Conservation (phyloP, 495 filamentous ascomycete genomes). For the Aspergillus carlsbadensis region DNA sequence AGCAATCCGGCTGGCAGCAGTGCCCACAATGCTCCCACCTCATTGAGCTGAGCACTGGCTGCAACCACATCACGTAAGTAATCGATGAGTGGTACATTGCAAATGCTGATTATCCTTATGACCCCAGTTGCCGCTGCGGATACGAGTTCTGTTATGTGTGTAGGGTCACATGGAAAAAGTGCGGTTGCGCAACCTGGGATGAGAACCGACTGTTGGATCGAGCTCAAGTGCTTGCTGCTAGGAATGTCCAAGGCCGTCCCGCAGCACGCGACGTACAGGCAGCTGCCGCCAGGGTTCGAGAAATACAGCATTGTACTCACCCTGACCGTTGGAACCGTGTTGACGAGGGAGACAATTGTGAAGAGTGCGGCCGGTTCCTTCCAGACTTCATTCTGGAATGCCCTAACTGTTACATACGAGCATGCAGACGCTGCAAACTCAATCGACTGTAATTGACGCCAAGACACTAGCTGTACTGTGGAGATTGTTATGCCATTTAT, state of each 20-base stretch:
- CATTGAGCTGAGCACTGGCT: slow-evolving; percentile 22
- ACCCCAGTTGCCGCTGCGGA: slow-evolving; percentile 14
- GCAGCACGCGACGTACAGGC: slow-evolving; percentile 2
- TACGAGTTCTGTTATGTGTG: slow-evolving; percentile 28
- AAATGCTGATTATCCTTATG: not conserved
- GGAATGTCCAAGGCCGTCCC: not conserved
- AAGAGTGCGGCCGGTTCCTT: slow-evolving; percentile 2
- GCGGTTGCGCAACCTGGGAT: slow-evolving; percentile 42
- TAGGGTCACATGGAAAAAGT: slow-evolving; percentile 45
- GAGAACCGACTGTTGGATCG: slow-evolving; percentile 31
- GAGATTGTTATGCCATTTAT: too few relatives aligned
- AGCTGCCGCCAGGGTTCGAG: not conserved
- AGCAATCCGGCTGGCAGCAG: slow-evolving; percentile 25
- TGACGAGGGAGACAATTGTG: not conserved
- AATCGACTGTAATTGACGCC: slow-evolving; percentile 1
- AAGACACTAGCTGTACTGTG: too few relatives aligned
- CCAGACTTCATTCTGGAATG: slow-evolving; percentile 10
- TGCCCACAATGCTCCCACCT: slow-evolving; percentile 30
- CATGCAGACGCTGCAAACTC: slow-evolving; percentile 8
- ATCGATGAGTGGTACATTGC: not conserved
- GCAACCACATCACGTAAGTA: slow-evolving; percentile 29
- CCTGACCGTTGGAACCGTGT: slow-evolving; percentile 1
- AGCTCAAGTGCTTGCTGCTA: slow-evolving; percentile 16
- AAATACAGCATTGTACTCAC: not conserved
- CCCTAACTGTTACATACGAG: slow-evolving; percentile 1